Evolutionary conservation across 78 protist genomes (phyloP), one percentile per base, ranked within the genome.

Genomic region (Corallochytrium limacisporum): DNA sequence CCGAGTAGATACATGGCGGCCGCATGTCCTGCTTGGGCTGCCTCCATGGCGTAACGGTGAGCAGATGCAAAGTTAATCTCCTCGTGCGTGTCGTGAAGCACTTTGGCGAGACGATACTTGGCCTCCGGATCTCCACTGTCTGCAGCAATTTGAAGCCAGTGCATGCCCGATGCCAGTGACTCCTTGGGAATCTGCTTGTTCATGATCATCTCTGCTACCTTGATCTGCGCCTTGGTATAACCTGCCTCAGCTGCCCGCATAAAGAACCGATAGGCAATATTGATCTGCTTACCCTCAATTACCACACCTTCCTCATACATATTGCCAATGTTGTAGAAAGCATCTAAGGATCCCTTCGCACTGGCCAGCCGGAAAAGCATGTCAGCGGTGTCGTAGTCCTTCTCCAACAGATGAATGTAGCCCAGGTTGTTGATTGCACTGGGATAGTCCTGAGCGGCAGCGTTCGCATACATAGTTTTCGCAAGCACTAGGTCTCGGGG

Each of bases 401-500:
- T 24, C 55, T 49, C 55, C 31, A 49, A 13, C 55, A 49, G 9
- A 13, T 13, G 22, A 13, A 8, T 18, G 55, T 49, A 49, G 31
- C 55, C 55, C 31, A 49, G 55, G 15, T 49, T 49, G 55, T 49
- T 49, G 31, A 49, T 54, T 32, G 61, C 61, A 7, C 61, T 29
- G 20, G 40, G 20, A 38, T 54, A 9, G 40, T 32, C 39, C 36
- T 32, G 31, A 5, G 28, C 40, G 6, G 61, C 61, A 38, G 61
- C 61, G 43, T 5, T n/a, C 5, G 8, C 20, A 13, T 54, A 54
- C 61, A 54, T 13, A 7, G 9, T 8, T 38, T 54, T 54, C 15
- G 61, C 61, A 32, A 32, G 8, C 4, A 6, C 4, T 5, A 54
- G 36, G 36, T 54, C 61, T 7, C 39, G 18, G 33, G 61, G 62